Conservation (phyloP, 2,329 filamentous ascomycete species). For the Cercospora zeae-maydis region DNA sequence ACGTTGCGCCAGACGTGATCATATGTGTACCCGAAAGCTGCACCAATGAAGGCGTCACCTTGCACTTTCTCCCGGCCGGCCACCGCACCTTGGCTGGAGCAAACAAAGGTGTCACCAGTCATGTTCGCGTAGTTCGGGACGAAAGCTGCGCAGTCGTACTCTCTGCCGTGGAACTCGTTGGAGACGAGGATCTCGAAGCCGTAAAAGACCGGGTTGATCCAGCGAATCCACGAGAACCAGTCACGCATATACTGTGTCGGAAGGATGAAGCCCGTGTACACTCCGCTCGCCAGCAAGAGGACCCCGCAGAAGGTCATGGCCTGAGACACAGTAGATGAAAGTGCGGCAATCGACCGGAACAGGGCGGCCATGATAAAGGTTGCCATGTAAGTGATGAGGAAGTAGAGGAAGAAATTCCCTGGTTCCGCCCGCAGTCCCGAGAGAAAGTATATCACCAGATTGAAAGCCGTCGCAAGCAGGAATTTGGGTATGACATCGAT, state of each 20-base stretch:
- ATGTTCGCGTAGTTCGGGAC: slow-evolving; percentile 39
- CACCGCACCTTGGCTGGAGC: slow-evolving; percentile 39
- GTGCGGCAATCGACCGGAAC: slow-evolving; percentile 57
- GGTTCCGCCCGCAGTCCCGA: slow-evolving; percentile 42
- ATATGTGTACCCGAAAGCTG: slow-evolving; percentile 40
- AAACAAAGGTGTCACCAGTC: slow-evolving; percentile 36
- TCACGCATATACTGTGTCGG: slow-evolving; percentile 40
- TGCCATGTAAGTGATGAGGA: slow-evolving; percentile 58
- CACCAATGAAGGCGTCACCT: slow-evolving; percentile 39
- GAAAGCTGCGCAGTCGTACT: slow-evolving; percentile 37
- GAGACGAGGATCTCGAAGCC: slow-evolving; percentile 59
- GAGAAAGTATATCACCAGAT: slow-evolving; percentile 58
- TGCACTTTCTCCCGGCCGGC: slow-evolving; percentile 39
- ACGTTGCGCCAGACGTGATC: slow-evolving; percentile 55
- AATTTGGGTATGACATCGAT: slow-evolving; percentile 59
- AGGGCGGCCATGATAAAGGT: slow-evolving; percentile 56
- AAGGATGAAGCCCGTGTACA: slow-evolving; percentile 55
- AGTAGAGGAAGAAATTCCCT: slow-evolving; percentile 59
- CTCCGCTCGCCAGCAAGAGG: slow-evolving; percentile 55
- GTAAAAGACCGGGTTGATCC: slow-evolving; percentile 59
- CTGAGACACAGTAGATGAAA: slow-evolving; percentile 60
- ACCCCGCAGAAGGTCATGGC: slow-evolving; percentile 58
- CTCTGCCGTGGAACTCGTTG: slow-evolving; percentile 49
- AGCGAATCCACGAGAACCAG: slow-evolving; percentile 53
- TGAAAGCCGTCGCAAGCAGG: slow-evolving; percentile 49